These are phyloP conservation scores for Trichosporon coremiiforme DNA, from an alignment of 1,284 basidiomycete species.

Conservation along the genomic window DNA sequence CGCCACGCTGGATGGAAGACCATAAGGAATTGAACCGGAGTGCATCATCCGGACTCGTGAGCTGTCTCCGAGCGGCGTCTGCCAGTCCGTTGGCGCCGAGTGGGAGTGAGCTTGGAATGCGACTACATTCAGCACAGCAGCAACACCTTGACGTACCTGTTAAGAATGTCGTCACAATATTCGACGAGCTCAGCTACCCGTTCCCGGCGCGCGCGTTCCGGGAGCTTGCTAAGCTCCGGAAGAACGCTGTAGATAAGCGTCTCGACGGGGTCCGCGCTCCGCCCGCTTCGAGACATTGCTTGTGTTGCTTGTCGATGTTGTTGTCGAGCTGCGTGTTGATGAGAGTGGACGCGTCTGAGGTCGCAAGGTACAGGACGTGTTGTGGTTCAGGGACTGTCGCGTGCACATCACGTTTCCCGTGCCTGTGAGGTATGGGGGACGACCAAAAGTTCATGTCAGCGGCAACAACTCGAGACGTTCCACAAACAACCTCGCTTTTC, in stretches of 20 bases:
- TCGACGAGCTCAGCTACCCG: conserved; percentile 48
- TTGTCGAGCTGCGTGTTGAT: conserved; percentile 18
- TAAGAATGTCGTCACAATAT: conserved; percentile 47
- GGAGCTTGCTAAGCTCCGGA: conserved; percentile 38
- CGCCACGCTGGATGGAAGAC: conserved; percentile 23
- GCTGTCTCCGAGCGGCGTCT: conserved; percentile 24
- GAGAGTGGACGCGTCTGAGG: conserved; percentile 22
- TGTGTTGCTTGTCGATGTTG: conserved; percentile 24
- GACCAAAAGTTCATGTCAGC: conserved; percentile 19
- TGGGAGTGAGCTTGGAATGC: conserved; percentile 28
- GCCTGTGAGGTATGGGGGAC: conserved; percentile 12
- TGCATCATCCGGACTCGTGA: conserved; percentile 18
- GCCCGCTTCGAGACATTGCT: conserved; percentile 19
- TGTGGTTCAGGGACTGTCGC: conserved; percentile 20
- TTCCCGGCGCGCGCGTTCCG: conserved; percentile 35
- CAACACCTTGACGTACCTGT: conserved; percentile 35
- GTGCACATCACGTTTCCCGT: conserved; percentile 9
- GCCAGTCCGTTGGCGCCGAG: conserved; percentile 22
- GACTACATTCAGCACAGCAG: conserved; percentile 22
- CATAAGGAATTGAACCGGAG: conserved; percentile 25
- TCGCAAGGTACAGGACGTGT: conserved; percentile 20
- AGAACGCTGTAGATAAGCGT: conserved; percentile 45
- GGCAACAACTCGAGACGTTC: conserved; percentile 5
- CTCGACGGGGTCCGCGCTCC: conserved; percentile 37
- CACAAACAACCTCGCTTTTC: not conserved